Base-by-base conservation (phyloP, 2,329 filamentous ascomycete species). In the Lachnellula cervina region DNA sequence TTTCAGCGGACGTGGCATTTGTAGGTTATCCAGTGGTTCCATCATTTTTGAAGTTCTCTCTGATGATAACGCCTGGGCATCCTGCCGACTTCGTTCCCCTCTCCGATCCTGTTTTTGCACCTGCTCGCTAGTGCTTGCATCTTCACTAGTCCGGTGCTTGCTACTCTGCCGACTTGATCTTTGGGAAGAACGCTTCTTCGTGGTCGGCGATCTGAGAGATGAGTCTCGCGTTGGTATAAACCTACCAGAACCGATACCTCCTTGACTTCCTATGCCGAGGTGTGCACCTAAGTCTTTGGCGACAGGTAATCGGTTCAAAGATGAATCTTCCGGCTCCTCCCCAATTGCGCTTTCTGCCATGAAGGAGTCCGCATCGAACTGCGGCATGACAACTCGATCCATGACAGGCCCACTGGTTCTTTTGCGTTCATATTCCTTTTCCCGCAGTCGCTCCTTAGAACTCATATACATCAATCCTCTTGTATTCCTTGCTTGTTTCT, bases 391-490 rank as follows among this genome's bases (percentile, higher is more conserved):
- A 23, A 62, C 38, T 32, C 63, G 62, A 25, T 69, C 66, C n/a
- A 59, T 21, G 8, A 60, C 59, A 47, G 59, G 70, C 37, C 69
- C 76, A 60, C 71, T 79, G n/a, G 73, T 65, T 42, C 83, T 77
- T 64, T 81, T 86, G 62, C 80, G 80, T 60, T 88, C 84, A 4
- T 73, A 72, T 59, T 88, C 84, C 61, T 78, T 83, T 51, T 84
- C 82, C 46, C 80, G 78, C 46, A 89, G 72, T 32, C 79, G 77
- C 69, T 90, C 87, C 66, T 81, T 86, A 46, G 87, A 89, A 72
- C 80, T 84, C 84, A 87, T 89, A 66, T 89, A 88, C 80, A 86
- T 84, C 65, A 89, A 72, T 3, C 84, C 80, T 67, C 80, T 82
- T 59, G 80, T 71, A 55, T 73, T 74, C 28, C 82, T 76, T 2